Evolutionary conservation across 2,329 filamentous ascomycete species (phyloP).

Genomic region (Diaporthe sp.): DNA sequence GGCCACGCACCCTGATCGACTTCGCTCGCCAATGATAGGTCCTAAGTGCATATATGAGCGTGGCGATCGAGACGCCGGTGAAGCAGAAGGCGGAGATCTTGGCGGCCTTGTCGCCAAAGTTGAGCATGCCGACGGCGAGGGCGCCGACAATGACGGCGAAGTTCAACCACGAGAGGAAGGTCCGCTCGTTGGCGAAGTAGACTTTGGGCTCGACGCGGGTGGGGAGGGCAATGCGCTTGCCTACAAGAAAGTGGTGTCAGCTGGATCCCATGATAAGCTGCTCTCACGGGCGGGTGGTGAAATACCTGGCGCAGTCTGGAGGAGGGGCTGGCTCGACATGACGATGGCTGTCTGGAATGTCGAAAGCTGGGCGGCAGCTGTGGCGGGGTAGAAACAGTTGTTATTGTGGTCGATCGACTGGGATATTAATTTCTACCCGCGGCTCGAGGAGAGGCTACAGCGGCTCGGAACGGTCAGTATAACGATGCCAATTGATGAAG

Average conservation of each 20-base stretch:
- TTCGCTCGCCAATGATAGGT: slow-evolving; percentile 98
- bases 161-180: slow-evolving; percentile 99
- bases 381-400: background rate
- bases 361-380: background rate
- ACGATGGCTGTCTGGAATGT: slow-evolving; percentile 42
- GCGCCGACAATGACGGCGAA: slow-evolving; percentile 99
- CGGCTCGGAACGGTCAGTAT: background rate
- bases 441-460: background rate
- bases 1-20: slow-evolving; percentile 89
- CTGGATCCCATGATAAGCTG: background rate
- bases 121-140: slow-evolving; percentile 94
- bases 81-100: slow-evolving; percentile 95
- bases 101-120: slow-evolving; percentile 94
- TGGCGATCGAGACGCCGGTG: slow-evolving; percentile 91
- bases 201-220: slow-evolving; percentile 99
- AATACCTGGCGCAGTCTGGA: slow-evolving; percentile 90
- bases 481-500: slow-evolving; percentile 13
- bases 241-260: slow-evolving; percentile 55
- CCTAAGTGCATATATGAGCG: slow-evolving; percentile 93
- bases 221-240: slow-evolving; percentile 97
- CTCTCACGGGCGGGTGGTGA: slow-evolving; percentile 38
- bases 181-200: slow-evolving; percentile 99
- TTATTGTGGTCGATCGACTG: background rate
- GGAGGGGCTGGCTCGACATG: slow-evolving; percentile 97
- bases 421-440: slow-evolving; percentile 5